phyloP scores from a whole-genome alignment of 2,329 filamentous ascomycete genomes.

The Biscogniauxia sp. region DNA sequence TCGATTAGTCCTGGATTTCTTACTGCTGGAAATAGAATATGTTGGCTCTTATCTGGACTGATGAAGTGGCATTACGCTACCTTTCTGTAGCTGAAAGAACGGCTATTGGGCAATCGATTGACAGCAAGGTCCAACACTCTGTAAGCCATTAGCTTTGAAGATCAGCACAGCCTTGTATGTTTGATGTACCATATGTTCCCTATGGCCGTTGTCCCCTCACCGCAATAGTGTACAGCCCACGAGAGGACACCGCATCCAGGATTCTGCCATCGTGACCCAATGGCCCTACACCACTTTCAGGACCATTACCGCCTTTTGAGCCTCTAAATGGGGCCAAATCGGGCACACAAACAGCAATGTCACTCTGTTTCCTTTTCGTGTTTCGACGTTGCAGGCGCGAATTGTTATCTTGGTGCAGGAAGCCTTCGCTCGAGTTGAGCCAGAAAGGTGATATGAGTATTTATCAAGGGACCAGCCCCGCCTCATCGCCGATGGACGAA shows the following conservation, averaged over 20 bases:
- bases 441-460: background rate
- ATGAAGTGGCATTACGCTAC: background rate
- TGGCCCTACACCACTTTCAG: slow-evolving; percentile 12
- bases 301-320: slow-evolving; percentile 5
- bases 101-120: background rate
- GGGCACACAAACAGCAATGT: slow-evolving; percentile 5
- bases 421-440: slow-evolving; percentile 1
- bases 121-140: background rate
- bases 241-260: background rate
- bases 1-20: background rate
- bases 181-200: too few species aligned
- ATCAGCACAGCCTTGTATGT: background rate
- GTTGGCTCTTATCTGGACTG: background rate
- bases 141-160: background rate
- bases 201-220: background rate
- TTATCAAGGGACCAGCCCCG: background rate
- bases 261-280: slow-evolving; percentile 4
- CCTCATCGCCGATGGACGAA: background rate
- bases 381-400: background rate
- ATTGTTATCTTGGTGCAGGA: background rate
- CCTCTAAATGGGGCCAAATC: slow-evolving; percentile 16
- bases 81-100: background rate
- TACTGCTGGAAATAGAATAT: background rate
- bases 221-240: background rate
- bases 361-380: background rate